Conservation (phyloP, 148 eudicot species). For the Rhododendron griersonianum region DNA sequence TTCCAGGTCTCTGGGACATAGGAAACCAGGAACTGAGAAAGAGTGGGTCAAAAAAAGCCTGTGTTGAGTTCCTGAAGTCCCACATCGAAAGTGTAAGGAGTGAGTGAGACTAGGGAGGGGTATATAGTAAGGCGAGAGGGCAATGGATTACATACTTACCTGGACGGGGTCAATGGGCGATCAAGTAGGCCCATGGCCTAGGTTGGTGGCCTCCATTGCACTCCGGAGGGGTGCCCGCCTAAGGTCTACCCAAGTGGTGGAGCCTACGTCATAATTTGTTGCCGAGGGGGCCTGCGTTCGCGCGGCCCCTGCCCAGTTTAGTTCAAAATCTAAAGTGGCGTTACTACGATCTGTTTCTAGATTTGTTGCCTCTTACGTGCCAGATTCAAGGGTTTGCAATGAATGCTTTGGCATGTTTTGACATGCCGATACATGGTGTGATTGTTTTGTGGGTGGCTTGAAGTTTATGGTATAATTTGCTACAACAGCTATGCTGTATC, state of each 20-base stretch:
- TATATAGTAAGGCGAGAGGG: background rate
- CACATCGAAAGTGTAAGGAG: background rate
- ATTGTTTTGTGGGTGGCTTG: too few species aligned
- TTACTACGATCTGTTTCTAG: too few species aligned
- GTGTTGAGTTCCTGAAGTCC: background rate
- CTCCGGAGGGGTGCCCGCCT: conserved; percentile 45
- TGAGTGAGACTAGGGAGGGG: background rate
- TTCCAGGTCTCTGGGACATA: background rate
- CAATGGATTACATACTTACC: conserved; percentile 44
- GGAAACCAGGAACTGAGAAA: background rate
- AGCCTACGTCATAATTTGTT: conserved; percentile 72
- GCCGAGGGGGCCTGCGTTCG: conserved; percentile 62
- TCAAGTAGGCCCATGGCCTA: conserved; percentile 62
- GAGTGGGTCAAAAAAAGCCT: background rate
- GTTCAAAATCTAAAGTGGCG: too few species aligned
- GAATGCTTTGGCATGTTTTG: too few species aligned
- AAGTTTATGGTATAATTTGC: background rate
- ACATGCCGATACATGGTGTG: too few species aligned
- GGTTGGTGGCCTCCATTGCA: conserved; percentile 70
- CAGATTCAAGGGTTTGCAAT: background rate
- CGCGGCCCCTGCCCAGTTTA: conserved; percentile 44
- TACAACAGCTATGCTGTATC: background rate
- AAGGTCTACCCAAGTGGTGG: conserved; percentile 37
- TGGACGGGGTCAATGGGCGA: conserved; percentile 80
- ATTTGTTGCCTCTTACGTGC: too few species aligned